A percentile compares a stretch with the other conserved stretches of the same genome.
These are phyloP conservation scores for Aulographum hederae DNA, from an alignment of 2,329 filamentous ascomycete species.

Conservation along the genomic window DNA sequence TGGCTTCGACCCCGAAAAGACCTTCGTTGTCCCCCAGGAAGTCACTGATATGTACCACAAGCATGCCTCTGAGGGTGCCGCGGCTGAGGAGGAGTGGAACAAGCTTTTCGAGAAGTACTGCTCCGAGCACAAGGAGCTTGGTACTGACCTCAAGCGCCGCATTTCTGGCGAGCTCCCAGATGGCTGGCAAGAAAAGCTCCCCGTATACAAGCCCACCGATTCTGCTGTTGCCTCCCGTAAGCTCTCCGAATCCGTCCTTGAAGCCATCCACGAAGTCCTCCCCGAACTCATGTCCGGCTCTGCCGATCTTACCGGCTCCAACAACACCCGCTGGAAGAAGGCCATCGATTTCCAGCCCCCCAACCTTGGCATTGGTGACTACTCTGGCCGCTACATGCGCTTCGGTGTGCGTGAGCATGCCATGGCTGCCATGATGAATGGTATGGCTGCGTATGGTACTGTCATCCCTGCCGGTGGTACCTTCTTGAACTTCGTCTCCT, in stretches of 20 bases:
- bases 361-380: conserved; percentile 68
- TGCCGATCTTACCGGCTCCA: conserved; percentile 93
- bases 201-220: conserved; percentile 76
- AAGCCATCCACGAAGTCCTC: conserved; percentile 64
- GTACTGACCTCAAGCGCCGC: conserved; percentile 66
- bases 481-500: conserved; percentile 99
- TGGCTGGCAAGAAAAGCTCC: conserved; percentile 89
- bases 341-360: conserved; percentile 96
- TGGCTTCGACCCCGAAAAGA: conserved; percentile 88
- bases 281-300: conserved; percentile 93
- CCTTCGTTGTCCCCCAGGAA: conserved; percentile 81
- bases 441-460: conserved; percentile 86
- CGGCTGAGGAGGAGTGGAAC: conserved; percentile 89
- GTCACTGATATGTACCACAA: conserved; percentile 85
- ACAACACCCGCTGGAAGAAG: conserved; percentile 96
- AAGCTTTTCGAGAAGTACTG: conserved; percentile 76
- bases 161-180: conserved; percentile 70
- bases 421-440: conserved; percentile 90
- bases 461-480: conserved; percentile 87
- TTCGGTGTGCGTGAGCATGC: conserved; percentile 85
- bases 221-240: conserved; percentile 80
- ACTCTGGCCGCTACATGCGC: conserved; percentile 77
- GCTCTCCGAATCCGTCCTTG: conserved; percentile 83
- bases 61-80: conserved; percentile 70
- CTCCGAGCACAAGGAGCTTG: conserved; percentile 57